Evolutionary conservation across 2,329 filamentous ascomycete species (phyloP).

Genomic region (Penicillium griseofulvum): DNA sequence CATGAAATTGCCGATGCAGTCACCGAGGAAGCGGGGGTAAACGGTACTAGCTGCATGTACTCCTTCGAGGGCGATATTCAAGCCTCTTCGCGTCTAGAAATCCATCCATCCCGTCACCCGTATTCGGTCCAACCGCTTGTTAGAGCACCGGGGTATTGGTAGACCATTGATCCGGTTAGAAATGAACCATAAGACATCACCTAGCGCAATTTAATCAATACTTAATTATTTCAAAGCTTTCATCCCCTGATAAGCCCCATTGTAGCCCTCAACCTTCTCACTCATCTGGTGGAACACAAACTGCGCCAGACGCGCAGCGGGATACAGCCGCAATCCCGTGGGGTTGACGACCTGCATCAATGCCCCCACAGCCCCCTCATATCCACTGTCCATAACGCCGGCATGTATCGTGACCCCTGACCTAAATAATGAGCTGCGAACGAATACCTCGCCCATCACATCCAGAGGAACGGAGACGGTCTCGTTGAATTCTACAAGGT

Average conservation of each 20-base stretch:
- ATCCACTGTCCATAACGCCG: constrained; percentile 46
- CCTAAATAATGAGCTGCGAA: constrained; percentile 42
- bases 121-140: background rate
- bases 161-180: too few species aligned
- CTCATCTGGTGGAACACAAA: constrained; percentile 42
- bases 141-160: background rate
- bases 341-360: constrained; percentile 41
- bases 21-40: background rate
- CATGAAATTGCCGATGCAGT: background rate
- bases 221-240: background rate
- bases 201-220: too few species aligned
- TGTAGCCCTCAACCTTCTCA: constrained; percentile 39
- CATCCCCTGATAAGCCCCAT: constrained; percentile 37
- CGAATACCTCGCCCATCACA: constrained; percentile 42
- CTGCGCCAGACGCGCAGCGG: constrained; percentile 41
- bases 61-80: background rate
- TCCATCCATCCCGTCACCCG: background rate
- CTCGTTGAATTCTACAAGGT: constrained; percentile 41
- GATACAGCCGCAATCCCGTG: constrained; percentile 33
- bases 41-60: background rate
- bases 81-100: background rate
- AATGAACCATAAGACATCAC: background rate
- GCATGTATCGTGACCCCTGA: constrained; percentile 39
- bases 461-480: constrained; percentile 39
- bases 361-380: constrained; percentile 42